Evolutionary conservation across 2,329 filamentous ascomycete genomes (phyloP), one percentile per base, ranked within the genome.

Genomic region (Escovopsis weberi): DNA sequence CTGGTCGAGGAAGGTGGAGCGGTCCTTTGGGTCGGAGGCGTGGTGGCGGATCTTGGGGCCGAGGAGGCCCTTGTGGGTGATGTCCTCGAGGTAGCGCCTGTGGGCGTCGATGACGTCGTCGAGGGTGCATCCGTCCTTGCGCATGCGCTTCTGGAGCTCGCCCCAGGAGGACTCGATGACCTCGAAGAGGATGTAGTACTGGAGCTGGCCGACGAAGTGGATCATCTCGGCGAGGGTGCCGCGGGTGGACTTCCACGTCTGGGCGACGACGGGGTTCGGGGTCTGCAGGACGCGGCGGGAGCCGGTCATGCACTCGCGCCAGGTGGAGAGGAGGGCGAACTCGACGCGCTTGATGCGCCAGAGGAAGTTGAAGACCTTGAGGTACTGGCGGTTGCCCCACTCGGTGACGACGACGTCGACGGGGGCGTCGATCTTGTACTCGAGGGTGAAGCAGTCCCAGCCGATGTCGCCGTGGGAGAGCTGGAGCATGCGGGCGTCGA

Each of bases 281-380:
- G 76, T 82, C 47, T 83, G 81, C 6, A 98, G 74, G 1, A 96
- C 87, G n/a, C 89, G 87, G 46, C 91, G 76, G 4, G 88, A 79
- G 37, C 91, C 91, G 0, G 91, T 98, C 79, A 95, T 96, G 62
- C 84, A 94, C 50, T 88, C 83, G 44, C 91, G 80, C 88, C 91
- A 98, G 35, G 86, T 91, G 11, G 83, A 86, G 5, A 82, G 76
- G 1, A 98, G 74, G 0, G 85, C 88, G 55, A 96, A 98, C 56
- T 98, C 91, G 41, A 98, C 91, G 26, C 91, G 82, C 65, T 98
- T 98, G 56, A 98, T 86, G 48, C 91, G 82, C 89, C 91, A 98
- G 3, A 98, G 73, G 57, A 98, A 95, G 63, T 98, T 98, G 74
- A 98, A 98, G 9, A 98, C 86, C 59, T 96, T 96, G 53, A 98